Percentiles rank a stretch among this genome's conserved stretches.
phyloP scores from a whole-genome alignment of 768 basidiomycete genomes.

The Termitomyces sp. region DNA sequence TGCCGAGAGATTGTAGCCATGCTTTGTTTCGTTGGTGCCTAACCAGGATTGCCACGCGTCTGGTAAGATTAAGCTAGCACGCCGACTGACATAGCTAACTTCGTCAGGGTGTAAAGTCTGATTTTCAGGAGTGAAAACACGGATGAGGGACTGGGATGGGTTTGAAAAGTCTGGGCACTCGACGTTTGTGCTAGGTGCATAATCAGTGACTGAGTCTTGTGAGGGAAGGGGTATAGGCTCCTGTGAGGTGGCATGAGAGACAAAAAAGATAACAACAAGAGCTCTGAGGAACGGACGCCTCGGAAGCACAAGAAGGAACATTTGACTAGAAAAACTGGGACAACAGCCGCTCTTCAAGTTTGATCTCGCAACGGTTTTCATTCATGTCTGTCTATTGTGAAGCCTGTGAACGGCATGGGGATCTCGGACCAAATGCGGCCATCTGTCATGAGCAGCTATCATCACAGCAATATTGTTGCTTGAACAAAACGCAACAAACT shows the following conservation, averaged over 20 bases:
- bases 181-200: constrained; percentile 44
- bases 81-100: constrained; percentile 35
- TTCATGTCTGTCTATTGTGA: neutral
- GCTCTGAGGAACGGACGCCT: neutral
- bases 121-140: constrained; percentile 42
- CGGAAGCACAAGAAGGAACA: neutral
- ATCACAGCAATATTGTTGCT: neutral
- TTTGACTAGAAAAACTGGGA: neutral
- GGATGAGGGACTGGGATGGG: constrained; percentile 39
- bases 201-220: constrained; percentile 34
- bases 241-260: constrained; percentile 8
- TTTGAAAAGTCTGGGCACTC: constrained; percentile 47
- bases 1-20: constrained; percentile 45
- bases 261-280: constrained; percentile 10
- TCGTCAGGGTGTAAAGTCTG: constrained; percentile 50
- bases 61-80: constrained; percentile 34
- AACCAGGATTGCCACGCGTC: constrained; percentile 57
- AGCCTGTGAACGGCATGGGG: neutral
- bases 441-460: neutral
- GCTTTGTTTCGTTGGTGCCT: constrained; percentile 41
- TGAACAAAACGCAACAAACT: neutral
- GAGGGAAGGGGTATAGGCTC: constrained; percentile 13
- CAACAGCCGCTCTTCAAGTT: neutral
- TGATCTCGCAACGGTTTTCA: neutral
- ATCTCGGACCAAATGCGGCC: neutral